Evolutionary conservation across 768 basidiomycete species (phyloP).

Genomic region (Kwoniella sp.): DNA sequence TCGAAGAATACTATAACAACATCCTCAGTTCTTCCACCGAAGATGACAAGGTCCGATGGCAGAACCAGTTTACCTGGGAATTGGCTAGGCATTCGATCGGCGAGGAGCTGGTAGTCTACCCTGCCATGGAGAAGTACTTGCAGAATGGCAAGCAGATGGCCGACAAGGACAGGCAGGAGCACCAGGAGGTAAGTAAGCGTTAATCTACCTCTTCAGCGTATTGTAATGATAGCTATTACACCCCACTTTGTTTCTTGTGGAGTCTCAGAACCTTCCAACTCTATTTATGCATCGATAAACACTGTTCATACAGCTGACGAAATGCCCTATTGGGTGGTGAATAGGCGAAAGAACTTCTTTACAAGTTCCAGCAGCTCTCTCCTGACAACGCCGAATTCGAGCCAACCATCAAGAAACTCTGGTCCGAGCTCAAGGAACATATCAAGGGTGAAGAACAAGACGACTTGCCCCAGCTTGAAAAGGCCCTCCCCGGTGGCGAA

Average conservation of each 20-base stretch:
- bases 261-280: too few species aligned
- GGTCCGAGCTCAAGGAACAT: conserved; percentile 18
- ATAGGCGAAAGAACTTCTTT: conserved; percentile 32
- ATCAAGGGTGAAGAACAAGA: conserved; percentile 30
- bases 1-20: conserved; percentile 32
- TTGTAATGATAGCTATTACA: too few species aligned
- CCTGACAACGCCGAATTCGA: conserved; percentile 19
- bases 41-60: conserved; percentile 24
- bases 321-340: too few species aligned
- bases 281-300: too few species aligned
- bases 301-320: too few species aligned
- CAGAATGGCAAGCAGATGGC: conserved; percentile 26
- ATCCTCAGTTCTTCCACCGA: conserved; percentile 20
- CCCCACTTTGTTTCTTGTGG: too few species aligned
- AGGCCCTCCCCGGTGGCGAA: conserved; percentile 9
- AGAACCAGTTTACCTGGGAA: conserved; percentile 39
- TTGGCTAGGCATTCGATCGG: conserved; percentile 34
- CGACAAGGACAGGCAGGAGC: conserved; percentile 27
- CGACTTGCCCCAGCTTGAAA: conserved; percentile 29
- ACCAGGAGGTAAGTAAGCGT: conserved; percentile 15
- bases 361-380: conserved; percentile 29
- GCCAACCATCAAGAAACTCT: conserved; percentile 25
- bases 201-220: too few species aligned
- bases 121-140: conserved; percentile 30
- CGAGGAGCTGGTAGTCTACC: conserved; percentile 37